Percentiles rank a stretch among this genome's conserved stretches.
Evolutionary conservation across 2,329 filamentous ascomycete species (phyloP).

Genomic region (Colletotrichum salicis): DNA sequence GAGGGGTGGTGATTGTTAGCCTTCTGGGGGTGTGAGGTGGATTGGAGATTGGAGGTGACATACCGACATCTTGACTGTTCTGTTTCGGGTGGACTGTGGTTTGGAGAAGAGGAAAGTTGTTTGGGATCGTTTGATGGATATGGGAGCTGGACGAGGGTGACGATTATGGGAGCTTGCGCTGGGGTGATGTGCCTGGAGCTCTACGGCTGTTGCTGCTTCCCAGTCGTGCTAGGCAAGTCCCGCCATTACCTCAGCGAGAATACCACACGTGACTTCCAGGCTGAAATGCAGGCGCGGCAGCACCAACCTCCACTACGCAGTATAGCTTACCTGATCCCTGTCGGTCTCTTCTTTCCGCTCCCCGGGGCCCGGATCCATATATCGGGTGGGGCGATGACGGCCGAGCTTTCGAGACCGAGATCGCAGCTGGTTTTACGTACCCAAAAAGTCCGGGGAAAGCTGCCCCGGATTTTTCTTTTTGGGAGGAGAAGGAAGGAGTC

Average conservation of each 20-base stretch:
- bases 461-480: conserved; percentile 1
- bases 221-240: neutral
- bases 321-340: conserved; percentile 17
- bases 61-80: conserved; percentile 58
- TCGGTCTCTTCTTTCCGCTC: conserved; percentile 4
- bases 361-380: neutral
- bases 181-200: conserved; percentile 37
- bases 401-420: conserved; percentile 25
- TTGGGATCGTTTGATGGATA: conserved; percentile 6
- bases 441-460: conserved; percentile 32
- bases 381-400: conserved; percentile 22
- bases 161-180: conserved; percentile 34
- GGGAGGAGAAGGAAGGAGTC: neutral
- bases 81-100: neutral
- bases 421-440: conserved; percentile 29
- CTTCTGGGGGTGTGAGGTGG: conserved; percentile 23
- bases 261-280: conserved; percentile 29
- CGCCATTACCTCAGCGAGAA: conserved; percentile 9
- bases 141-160: conserved; percentile 9
- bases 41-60: conserved; percentile 38
- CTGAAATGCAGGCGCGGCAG: conserved; percentile 31
- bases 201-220: neutral
- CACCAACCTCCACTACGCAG: neutral
- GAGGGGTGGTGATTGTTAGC: neutral
- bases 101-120: neutral